phyloP scores from a whole-genome alignment of 208 protist species.

The Leishmania arabica region DNA sequence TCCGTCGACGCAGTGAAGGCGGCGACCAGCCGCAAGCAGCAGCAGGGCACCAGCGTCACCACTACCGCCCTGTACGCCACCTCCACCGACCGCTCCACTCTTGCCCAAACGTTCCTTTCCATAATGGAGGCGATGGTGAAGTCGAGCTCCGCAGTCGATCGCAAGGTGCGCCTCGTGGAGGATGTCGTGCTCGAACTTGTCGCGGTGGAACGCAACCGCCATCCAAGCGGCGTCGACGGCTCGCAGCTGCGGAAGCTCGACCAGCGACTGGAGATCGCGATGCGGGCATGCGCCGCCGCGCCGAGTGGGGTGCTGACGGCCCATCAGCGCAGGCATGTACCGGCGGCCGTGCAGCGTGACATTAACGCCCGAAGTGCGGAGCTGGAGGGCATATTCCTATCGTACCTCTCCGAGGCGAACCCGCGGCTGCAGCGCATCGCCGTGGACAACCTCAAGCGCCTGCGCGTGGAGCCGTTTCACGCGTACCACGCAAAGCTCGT shows the following conservation, averaged over 20 bases:
- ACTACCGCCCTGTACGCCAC: conserved; percentile 28
- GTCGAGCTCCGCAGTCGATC: conserved; percentile 34
- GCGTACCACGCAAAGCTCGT: conserved; percentile 62
- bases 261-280: conserved; percentile 70
- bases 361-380: conserved; percentile 41
- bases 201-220: conserved; percentile 62
- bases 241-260: conserved; percentile 66
- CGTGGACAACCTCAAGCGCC: conserved; percentile 74
- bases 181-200: conserved; percentile 73
- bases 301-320: conserved; percentile 48
- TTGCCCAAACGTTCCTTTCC: conserved; percentile 83
- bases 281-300: conserved; percentile 62
- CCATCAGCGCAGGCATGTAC: conserved; percentile 27
- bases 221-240: conserved; percentile 43
- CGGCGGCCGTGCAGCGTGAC: conserved; percentile 7
- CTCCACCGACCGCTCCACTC: conserved; percentile 68
- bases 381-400: conserved; percentile 46
- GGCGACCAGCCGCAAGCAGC: background rate
- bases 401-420: conserved; percentile 70
- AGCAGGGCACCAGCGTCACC: conserved; percentile 1
- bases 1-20: background rate
- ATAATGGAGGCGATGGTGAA: conserved; percentile 70
- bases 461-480: conserved; percentile 72
- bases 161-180: conserved; percentile 60
- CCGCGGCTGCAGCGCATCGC: conserved; percentile 69